Evolutionary conservation across 148 eudicot species (phyloP), one percentile per base, ranked within the genome.

Genomic region (Chenopodium quinoa): DNA sequence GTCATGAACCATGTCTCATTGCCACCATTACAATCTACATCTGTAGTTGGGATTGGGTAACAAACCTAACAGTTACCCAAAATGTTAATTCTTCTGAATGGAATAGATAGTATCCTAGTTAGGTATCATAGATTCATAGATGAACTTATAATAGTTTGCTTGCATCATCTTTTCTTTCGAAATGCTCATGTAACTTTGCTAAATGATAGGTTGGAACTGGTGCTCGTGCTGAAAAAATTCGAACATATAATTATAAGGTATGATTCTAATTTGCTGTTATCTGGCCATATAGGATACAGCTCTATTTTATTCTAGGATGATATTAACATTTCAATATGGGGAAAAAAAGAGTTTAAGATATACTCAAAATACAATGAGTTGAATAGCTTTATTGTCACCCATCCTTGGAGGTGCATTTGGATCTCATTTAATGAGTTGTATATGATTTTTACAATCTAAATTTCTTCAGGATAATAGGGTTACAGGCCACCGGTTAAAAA

Each of bases 191-290:
- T 79, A 73, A 34, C 48, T 31, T 69, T 84, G n/a, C 32, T 50
- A 54, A 81, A 82, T 93, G 85, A 52, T 90, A 96, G 99, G 94
- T 96, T 82, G 99, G 99, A 77, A 91, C 98, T 58, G 99, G 99
- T 83, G 89, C 99, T 75, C 98, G 98, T 77, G 76, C 99, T 10
- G 99, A 96, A 79, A 96, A 96, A 90, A 96, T 96, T 73, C 91
- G 99, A 80, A 94, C 99, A 29, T 96, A 94, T 86, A 96, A 94
- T 84, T 96, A 81, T 85, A 96, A 94, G 98, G 99, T 96, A 82
- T 27, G 74, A 7, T 66, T 50, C 58, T 75, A 54, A 76, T 84
- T 58, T 62, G 29, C 50, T 62, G 75, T 75, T 75, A 72, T 27
- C 20, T 74, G 75, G 75, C 50, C 31, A 40, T 65, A 71, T 20